phyloP scores from a whole-genome alignment of 768 basidiomycete species.

The Agrocybe praecox region DNA sequence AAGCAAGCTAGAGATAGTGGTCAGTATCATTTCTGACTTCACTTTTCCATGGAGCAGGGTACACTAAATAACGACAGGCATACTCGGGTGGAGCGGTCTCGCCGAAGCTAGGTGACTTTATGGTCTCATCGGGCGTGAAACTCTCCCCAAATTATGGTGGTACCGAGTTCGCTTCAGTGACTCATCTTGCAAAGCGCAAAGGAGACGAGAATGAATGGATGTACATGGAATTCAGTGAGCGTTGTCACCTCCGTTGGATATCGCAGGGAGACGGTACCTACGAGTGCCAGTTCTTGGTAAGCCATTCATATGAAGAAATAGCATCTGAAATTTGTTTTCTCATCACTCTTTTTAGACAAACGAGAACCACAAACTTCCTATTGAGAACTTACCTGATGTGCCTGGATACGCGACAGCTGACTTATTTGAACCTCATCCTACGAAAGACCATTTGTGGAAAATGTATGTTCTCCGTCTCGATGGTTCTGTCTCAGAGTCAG shows the following conservation, averaged over 20 bases:
- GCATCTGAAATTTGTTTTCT: neutral
- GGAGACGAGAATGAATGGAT: slow-evolving; percentile 27
- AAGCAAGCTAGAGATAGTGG: slow-evolving; percentile 21
- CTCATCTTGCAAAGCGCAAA: slow-evolving; percentile 8
- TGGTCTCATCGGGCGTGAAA: slow-evolving; percentile 34
- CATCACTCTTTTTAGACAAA: slow-evolving; percentile 21
- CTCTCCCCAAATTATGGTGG: slow-evolving; percentile 34
- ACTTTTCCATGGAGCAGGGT: neutral
- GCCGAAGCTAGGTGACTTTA: slow-evolving; percentile 30
- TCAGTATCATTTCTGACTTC: slow-evolving; percentile 6
- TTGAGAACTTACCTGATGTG: slow-evolving; percentile 37
- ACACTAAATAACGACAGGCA: slow-evolving; percentile 17
- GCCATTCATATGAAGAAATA: neutral
- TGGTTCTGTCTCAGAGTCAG: neutral
- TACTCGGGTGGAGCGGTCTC: slow-evolving; percentile 39
- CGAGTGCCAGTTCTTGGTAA: slow-evolving; percentile 41
- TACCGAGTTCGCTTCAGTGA: slow-evolving; percentile 35
- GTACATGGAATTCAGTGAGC: slow-evolving; percentile 32
- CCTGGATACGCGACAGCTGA: slow-evolving; percentile 47
- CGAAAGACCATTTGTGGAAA: slow-evolving; percentile 41
- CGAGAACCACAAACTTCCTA: slow-evolving; percentile 30
- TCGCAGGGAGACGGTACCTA: slow-evolving; percentile 37
- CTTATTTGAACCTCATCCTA: slow-evolving; percentile 44
- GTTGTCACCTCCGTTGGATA: slow-evolving; percentile 33
- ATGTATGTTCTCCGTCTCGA: slow-evolving; percentile 29